A percentile compares a stretch with the other conserved stretches of the same genome.
phyloP scores from a whole-genome alignment of 2,329 filamentous ascomycete species.

The Aspergillus ochraceoroseus region DNA sequence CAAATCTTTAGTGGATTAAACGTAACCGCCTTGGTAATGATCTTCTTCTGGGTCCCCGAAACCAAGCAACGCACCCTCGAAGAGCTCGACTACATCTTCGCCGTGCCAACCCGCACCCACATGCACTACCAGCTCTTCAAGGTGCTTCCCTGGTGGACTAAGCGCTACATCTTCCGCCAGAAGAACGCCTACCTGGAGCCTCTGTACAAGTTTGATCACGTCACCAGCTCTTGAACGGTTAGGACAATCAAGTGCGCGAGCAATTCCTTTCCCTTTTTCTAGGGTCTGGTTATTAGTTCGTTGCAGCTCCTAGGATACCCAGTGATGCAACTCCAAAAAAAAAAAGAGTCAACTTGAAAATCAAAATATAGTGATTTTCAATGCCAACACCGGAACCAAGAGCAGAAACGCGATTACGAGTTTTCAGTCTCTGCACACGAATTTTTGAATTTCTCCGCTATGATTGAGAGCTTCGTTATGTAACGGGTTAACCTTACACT shows the following conservation, averaged over 20 bases:
- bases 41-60: conserved; percentile 58
- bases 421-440: too few species aligned
- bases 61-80: conserved; percentile 53
- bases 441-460: too few species aligned
- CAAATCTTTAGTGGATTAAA: conserved; percentile 55
- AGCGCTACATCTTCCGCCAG: conserved; percentile 53
- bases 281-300: too few species aligned
- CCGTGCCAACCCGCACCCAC: conserved; percentile 55
- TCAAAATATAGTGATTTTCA: too few species aligned
- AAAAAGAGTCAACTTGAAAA: too few species aligned
- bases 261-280: not conserved
- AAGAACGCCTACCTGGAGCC: conserved; percentile 46
- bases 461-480: too few species aligned
- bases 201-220: conserved; percentile 49
- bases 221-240: conserved; percentile 11
- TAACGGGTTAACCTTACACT: too few species aligned
- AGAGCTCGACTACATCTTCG: conserved; percentile 57
- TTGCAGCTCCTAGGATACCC: too few species aligned
- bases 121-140: conserved; percentile 55
- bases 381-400: too few species aligned
- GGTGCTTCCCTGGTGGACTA: conserved; percentile 58
- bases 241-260: not conserved
- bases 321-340: too few species aligned
- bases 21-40: conserved; percentile 56
- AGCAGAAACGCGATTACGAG: too few species aligned